Evolutionary conservation across 2,329 filamentous ascomycete species (phyloP).

Genomic region (Fusarium secorum): DNA sequence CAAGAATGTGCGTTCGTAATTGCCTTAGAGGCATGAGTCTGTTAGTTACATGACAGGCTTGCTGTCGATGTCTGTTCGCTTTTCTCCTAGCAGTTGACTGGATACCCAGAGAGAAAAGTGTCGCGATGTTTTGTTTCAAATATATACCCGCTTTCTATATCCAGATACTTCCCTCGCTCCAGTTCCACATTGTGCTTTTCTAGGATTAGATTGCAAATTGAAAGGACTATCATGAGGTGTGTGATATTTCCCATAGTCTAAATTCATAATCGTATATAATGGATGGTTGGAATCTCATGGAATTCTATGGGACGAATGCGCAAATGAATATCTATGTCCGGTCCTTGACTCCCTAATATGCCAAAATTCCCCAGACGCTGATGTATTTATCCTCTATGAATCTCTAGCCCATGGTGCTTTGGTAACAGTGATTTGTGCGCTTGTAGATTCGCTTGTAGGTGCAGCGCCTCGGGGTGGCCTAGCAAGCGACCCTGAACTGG

Average conservation of each 20-base stretch:
- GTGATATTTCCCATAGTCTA: background rate
- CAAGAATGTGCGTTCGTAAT: background rate
- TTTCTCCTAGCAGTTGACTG: constrained; percentile 43
- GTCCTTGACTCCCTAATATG: constrained; percentile 1
- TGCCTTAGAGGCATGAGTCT: background rate
- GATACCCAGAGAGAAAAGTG: constrained; percentile 44
- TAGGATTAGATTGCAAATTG: background rate
- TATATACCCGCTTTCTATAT: constrained; percentile 44
- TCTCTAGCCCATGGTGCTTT: constrained; percentile 58
- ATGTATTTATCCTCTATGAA: background rate
- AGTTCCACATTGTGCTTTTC: background rate
- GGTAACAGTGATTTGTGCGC: constrained; percentile 52
- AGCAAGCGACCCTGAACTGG: constrained; percentile 40
- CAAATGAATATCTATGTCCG: constrained; percentile 15
- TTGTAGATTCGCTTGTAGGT: constrained; percentile 43
- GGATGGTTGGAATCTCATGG: background rate
- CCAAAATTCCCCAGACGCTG: background rate
- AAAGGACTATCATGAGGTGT: background rate
- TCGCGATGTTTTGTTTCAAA: constrained; percentile 41
- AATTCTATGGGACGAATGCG: constrained; percentile 22
- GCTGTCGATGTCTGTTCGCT: constrained; percentile 20
- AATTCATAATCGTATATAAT: background rate
- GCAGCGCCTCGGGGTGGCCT: constrained; percentile 32
- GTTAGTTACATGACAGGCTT: background rate
- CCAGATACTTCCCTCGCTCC: background rate